Base-by-base conservation (phyloP, 352 stramenopile species). In the Aphanomyces cochlioides region DNA sequence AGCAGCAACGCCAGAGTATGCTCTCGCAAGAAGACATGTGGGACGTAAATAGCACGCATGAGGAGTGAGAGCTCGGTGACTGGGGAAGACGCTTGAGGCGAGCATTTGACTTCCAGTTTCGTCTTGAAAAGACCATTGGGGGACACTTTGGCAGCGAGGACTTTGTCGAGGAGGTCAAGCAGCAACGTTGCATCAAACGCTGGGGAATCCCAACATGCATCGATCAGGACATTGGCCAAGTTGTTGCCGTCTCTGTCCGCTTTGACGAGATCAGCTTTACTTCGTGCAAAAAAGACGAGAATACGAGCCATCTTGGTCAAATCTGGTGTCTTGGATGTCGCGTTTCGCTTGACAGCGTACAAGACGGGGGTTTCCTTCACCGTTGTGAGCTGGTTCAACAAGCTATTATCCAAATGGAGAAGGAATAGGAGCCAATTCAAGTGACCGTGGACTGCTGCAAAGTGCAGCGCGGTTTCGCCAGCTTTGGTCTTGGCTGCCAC, bases 351-450 rank as follows among this genome's bases (percentile, higher is more conserved):
- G 15, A 91, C 58, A 17, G 77, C 75, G 43, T 80, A 90, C 40
- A 90, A 28, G 7, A 89, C 45, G 8, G 82, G 79, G 3, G 78
- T 85, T 56, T 92, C 83, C 1, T 82, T 82, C 3, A 50, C 53
- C 3, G 77, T 58, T 54, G 83, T 90, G 4, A 54, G 66, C 39
- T 67, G 64, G 67, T 89, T 89, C 12, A 85, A 5, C 34, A 69
- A 34, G 17, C 83, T 69, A 37, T 66, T 76, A 43, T 73, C 72
- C 66, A 90, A 79, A 72, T 90, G 81, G 2, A 89, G 75, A n/a
- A 92, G 58, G 61, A 90, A 92, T 47, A 89, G 83, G 67, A 89
- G 78, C n/a, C 89, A 15, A 48, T 85, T 79, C 15, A 81, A 80
- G 54, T 89, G 89, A 4, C 75, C 83, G 1, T 56, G 67, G 10